Conservation (phyloP, 768 basidiomycete genomes). For the Leccinum longicurvipes region DNA sequence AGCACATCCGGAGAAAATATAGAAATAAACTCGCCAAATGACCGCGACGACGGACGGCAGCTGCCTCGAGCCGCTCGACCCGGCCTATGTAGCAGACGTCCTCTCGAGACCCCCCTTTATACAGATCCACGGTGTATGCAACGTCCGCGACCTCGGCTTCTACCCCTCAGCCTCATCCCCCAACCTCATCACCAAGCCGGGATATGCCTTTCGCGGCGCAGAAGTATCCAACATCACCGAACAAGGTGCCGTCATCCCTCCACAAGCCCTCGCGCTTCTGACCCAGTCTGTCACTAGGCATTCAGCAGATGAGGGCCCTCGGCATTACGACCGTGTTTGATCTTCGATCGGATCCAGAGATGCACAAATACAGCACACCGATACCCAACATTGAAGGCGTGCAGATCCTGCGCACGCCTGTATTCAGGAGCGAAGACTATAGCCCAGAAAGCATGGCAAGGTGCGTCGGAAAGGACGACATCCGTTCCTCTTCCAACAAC, state of each 20-base stretch:
- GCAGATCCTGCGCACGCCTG: conserved; percentile 57
- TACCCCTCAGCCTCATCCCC: conserved; percentile 46
- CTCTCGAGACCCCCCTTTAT: conserved; percentile 73
- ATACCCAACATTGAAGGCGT: conserved; percentile 63
- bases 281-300: conserved; percentile 42
- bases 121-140: conserved; percentile 66
- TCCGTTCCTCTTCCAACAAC: not conserved
- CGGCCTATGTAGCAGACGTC: conserved; percentile 56
- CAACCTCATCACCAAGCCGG: conserved; percentile 53
- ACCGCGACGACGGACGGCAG: not conserved
- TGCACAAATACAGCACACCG: conserved; percentile 66
- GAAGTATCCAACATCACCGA: conserved; percentile 70
- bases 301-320: conserved; percentile 51
- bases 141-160: conserved; percentile 69
- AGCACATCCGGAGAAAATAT: not conserved
- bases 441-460: conserved; percentile 82
- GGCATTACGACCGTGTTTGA: conserved; percentile 72
- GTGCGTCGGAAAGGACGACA: conserved; percentile 48
- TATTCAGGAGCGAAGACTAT: conserved; percentile 70
- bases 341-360: conserved; percentile 77
- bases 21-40: not conserved
- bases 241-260: conserved; percentile 46
- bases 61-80: conserved; percentile 56
- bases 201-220: conserved; percentile 62
- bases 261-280: not conserved